phyloP scores from a whole-genome alignment of 306 rosid genomes.

The Benincasa hispida region DNA sequence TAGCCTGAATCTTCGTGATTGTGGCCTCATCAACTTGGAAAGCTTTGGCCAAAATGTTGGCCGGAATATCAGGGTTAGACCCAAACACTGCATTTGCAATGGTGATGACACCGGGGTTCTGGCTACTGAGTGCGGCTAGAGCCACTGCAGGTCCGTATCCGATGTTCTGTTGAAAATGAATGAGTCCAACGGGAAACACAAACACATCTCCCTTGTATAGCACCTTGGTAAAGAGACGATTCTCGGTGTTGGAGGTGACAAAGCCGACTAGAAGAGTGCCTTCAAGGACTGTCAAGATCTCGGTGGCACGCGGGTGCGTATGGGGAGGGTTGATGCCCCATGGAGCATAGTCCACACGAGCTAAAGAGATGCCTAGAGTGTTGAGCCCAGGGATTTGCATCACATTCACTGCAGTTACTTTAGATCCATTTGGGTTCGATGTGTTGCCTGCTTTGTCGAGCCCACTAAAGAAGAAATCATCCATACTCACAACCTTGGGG shows the following conservation, averaged over 20 bases:
- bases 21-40: conserved; percentile 20
- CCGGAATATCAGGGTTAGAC: conserved; percentile 12
- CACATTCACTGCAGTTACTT: conserved; percentile 14
- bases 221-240: conserved; percentile 19
- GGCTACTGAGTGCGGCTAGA: conserved; percentile 25
- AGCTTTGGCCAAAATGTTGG: conserved; percentile 16
- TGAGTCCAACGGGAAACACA: conserved; percentile 23
- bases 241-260: conserved; percentile 18
- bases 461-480: conserved; percentile 17
- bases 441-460: conserved; percentile 17
- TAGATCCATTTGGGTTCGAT: conserved; percentile 12
- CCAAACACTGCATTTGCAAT: conserved; percentile 22
- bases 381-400: conserved; percentile 22
- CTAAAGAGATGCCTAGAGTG: conserved; percentile 25
- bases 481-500: conserved; percentile 6
- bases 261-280: conserved; percentile 28
- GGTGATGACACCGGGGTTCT: conserved; percentile 23
- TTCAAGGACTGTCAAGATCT: conserved; percentile 21
- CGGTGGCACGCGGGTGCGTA: conserved; percentile 33
- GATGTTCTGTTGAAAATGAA: conserved; percentile 25
- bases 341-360: conserved; percentile 19
- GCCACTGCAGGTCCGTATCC: conserved; percentile 18
- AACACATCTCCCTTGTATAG: conserved; percentile 29
- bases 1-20: conserved; percentile 6
- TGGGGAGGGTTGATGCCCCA: conserved; percentile 29